A percentile compares a stretch with the other conserved stretches of the same genome.
phyloP scores from a whole-genome alignment of 2,329 filamentous ascomycete species.

The Paraphoma sp. region DNA sequence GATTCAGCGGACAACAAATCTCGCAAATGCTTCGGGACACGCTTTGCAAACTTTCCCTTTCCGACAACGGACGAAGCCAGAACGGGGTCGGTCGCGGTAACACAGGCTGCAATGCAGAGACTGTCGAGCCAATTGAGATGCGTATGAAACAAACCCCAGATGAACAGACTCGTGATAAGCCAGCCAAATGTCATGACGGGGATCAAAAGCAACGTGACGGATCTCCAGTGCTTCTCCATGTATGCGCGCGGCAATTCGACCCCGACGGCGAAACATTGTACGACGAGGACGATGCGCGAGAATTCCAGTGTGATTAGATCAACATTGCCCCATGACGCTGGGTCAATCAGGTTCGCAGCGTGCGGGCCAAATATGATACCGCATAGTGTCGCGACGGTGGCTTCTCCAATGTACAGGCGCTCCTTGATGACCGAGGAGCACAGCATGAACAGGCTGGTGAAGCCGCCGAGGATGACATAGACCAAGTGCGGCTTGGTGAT shows the following conservation, averaged over 20 bases:
- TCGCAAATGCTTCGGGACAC: conserved; percentile 95
- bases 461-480: conserved; percentile 97
- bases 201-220: conserved; percentile 83
- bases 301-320: conserved; percentile 90
- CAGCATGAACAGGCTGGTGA: conserved; percentile 97
- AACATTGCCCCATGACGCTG: conserved; percentile 76
- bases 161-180: conserved; percentile 89
- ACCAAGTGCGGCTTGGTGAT: conserved; percentile 97
- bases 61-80: conserved; percentile 96
- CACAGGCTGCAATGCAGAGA: conserved; percentile 85
- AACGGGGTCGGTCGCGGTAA: conserved; percentile 96
- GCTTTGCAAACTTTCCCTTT: conserved; percentile 98
- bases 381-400: conserved; percentile 87
- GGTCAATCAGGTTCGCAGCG: conserved; percentile 81
- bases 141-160: conserved; percentile 85
- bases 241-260: conserved; percentile 92
- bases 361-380: conserved; percentile 90
- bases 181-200: conserved; percentile 98
- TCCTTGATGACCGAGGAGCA: conserved; percentile 99
- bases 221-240: conserved; percentile 98
- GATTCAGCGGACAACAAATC: conserved; percentile 95
- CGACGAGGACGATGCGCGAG: conserved; percentile 85
- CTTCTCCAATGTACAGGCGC: conserved; percentile 97
- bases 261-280: conserved; percentile 90
- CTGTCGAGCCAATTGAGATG: conserved; percentile 87